A percentile compares a stretch with the other conserved stretches of the same genome.
phyloP scores from a whole-genome alignment of 1,139 yeast genomes.

The Yamadazyma membranifaciens region DNA sequence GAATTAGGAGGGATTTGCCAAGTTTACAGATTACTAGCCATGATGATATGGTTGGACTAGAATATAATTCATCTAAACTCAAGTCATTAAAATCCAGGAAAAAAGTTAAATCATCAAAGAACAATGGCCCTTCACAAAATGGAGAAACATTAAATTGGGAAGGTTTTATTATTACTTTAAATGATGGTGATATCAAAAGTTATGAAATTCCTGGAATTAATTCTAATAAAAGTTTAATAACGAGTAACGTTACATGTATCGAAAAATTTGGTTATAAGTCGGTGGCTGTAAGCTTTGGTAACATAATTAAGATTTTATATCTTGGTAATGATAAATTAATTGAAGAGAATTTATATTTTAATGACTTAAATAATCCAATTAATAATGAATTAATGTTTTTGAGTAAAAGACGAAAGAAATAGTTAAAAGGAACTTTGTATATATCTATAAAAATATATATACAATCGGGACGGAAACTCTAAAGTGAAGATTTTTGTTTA shows the following conservation, averaged over 20 bases:
- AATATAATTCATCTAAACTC: slow-evolving; percentile 8
- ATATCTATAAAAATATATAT: background rate
- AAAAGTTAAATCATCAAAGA: slow-evolving; percentile 2
- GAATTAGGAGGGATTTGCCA: slow-evolving; percentile 45
- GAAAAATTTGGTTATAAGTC: slow-evolving; percentile 76
- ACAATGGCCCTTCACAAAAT: background rate
- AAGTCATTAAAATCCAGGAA: slow-evolving; percentile 7
- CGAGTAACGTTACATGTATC: slow-evolving; percentile 44
- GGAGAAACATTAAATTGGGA: slow-evolving; percentile 49
- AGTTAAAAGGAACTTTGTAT: background rate
- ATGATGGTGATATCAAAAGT: slow-evolving; percentile 57
- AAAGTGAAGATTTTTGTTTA: background rate
- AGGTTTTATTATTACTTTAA: slow-evolving; percentile 70
- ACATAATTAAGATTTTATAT: slow-evolving; percentile 66
- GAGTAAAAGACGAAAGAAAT: slow-evolving; percentile 40
- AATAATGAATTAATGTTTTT: slow-evolving; percentile 44
- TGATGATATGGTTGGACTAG: slow-evolving; percentile 2
- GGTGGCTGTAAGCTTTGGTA: slow-evolving; percentile 71
- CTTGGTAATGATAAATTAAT: slow-evolving; percentile 59
- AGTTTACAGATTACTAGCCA: background rate
- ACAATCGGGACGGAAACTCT: background rate
- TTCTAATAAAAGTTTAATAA: slow-evolving; percentile 22
- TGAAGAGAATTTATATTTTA: slow-evolving; percentile 43
- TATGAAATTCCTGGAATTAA: slow-evolving; percentile 53
- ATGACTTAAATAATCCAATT: slow-evolving; percentile 19